Evolutionary conservation across 805 yeast genomes (phyloP), one percentile per base, ranked within the genome.

Genomic region (Yamadazyma takamatsuzukensis): DNA sequence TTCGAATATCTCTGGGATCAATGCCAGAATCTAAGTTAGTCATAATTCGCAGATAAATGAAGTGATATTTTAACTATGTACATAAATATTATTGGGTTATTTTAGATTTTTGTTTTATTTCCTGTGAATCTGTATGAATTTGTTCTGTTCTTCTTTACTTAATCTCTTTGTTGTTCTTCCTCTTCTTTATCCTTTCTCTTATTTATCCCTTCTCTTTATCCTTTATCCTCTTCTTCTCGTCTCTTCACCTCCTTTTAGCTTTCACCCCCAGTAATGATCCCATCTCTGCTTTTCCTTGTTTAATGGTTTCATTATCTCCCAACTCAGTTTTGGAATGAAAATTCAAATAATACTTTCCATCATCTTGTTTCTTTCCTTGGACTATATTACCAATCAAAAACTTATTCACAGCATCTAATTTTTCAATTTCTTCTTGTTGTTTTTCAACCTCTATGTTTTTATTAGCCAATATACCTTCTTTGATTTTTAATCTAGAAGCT

Each of bases 281-380:
- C 54, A 74, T 54, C 10, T 42, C 43, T 37, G 52, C 53, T 37
- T 64, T 68, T 26, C 68, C 60, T 41, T 64, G 72, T 54, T 81
- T 83, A 45, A 85, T 72, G 28, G 78, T 70, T 21, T 88, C 95
- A 54, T 90, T 90, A 52, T 88, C 96, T 13, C 97, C 97, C 32
- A 90, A 64, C 58, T 90, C 97, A 0, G 94, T 84, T 29, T 82
- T 76, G 30, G 75, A 60, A 52, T 87, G 96, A 45, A 90, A 79
- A 44, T 81, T 81, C 48, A 90, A 67, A 31, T 61, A 56, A 49
- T 68, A 76, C 30, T 62, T 70, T 2, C 66, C 71, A 11, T 63
- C 63, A 2, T 56, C 63, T 32, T 64, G 56, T 45, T 61, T 70
- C 40, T 60, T 65, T 6, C 95, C 97, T 60, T 90, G 98, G 3